These are phyloP conservation scores for Pelargonium cotyledonis DNA, from an alignment of 441 rosid species.

Conservation along the genomic window DNA sequence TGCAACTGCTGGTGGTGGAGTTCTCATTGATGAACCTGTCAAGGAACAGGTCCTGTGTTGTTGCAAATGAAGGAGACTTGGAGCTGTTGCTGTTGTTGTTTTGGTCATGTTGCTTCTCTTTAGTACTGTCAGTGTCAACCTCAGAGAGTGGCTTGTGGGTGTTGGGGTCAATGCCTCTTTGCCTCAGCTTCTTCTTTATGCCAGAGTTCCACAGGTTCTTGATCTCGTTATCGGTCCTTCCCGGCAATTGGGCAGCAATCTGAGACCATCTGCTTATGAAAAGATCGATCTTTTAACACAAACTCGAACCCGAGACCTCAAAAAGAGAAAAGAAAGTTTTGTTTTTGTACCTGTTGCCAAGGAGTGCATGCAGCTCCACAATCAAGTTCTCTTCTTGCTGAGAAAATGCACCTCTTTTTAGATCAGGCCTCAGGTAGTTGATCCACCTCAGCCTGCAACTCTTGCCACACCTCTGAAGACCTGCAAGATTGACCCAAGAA, in stretches of 20 bases:
- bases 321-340: neutral
- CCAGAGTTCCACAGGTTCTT: slow-evolving; percentile 80
- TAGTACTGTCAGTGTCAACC: slow-evolving; percentile 29
- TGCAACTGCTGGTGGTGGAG: slow-evolving; percentile 22
- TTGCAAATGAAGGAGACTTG: neutral
- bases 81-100: slow-evolving; percentile 7
- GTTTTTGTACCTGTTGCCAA: slow-evolving; percentile 54
- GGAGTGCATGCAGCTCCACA: slow-evolving; percentile 63
- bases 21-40: slow-evolving; percentile 30
- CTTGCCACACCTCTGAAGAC: slow-evolving; percentile 76
- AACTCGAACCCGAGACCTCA: no score
- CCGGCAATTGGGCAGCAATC: slow-evolving; percentile 71
- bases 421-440: slow-evolving; percentile 80
- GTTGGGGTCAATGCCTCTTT: slow-evolving; percentile 69
- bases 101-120: slow-evolving; percentile 24
- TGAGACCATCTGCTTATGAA: slow-evolving; percentile 58
- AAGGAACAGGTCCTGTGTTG: slow-evolving; percentile 40
- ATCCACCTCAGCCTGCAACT: slow-evolving; percentile 83
- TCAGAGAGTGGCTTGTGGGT: slow-evolving; percentile 63
- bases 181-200: slow-evolving; percentile 70
- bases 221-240: slow-evolving; percentile 76
- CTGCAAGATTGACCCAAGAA: slow-evolving; percentile 22
- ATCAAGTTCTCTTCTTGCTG: slow-evolving; percentile 68
- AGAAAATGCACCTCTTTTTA: slow-evolving; percentile 80
- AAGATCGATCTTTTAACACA: neutral